Conservation (phyloP, 2,329 filamentous ascomycete species). For the Colletotrichum endophyticum region DNA sequence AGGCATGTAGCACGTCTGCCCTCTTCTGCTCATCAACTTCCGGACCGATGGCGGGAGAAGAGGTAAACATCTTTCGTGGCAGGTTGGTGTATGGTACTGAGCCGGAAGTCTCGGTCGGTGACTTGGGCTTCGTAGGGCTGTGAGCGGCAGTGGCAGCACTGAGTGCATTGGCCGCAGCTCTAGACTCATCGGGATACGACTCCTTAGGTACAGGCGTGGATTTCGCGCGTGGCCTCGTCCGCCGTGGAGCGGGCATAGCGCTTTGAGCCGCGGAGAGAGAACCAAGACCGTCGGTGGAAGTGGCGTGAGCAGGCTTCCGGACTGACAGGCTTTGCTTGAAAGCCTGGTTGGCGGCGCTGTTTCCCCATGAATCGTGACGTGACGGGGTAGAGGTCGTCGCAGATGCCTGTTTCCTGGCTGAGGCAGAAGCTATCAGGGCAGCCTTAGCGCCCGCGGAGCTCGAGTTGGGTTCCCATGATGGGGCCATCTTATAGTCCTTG, state of each 20-base stretch:
- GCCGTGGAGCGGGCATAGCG: constrained; percentile 63
- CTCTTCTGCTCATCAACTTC: constrained; percentile 78
- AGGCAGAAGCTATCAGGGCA: constrained; percentile 64
- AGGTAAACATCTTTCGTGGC: constrained; percentile 77
- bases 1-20: constrained; percentile 77
- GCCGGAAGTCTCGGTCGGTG: constrained; percentile 63
- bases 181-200: constrained; percentile 60
- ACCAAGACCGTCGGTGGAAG: constrained; percentile 41
- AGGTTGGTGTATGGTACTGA: constrained; percentile 72
- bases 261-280: constrained; percentile 79
- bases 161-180: constrained; percentile 70
- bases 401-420: constrained; percentile 35
- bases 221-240: constrained; percentile 64
- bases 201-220: constrained; percentile 61
- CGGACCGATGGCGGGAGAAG: constrained; percentile 71
- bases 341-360: constrained; percentile 74
- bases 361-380: constrained; percentile 54
- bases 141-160: constrained; percentile 76
- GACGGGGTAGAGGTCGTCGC: constrained; percentile 48
- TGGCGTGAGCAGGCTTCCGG: constrained; percentile 33
- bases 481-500: constrained; percentile 46
- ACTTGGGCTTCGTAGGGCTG: constrained; percentile 49
- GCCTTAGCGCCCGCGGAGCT: constrained; percentile 75
- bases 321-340: constrained; percentile 49
- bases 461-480: constrained; percentile 66